Conservation (phyloP, 108 stramenopile genomes). For the Nitzschia putrida region DNA sequence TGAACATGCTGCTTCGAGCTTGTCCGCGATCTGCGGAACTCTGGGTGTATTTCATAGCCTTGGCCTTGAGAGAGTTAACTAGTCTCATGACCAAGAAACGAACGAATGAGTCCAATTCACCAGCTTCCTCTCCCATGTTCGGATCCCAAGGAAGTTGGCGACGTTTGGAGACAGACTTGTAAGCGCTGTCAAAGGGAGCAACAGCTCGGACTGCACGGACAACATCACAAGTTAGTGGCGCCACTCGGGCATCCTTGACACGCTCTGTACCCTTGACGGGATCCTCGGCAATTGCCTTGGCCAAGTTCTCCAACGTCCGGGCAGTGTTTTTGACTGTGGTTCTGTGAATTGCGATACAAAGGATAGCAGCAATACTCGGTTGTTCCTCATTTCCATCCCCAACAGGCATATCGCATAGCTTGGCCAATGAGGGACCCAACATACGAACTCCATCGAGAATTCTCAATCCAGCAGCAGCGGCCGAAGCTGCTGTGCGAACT, state of each 20-base stretch:
- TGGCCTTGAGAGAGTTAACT: slow-evolving; percentile 67
- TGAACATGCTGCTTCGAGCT: slow-evolving; percentile 72
- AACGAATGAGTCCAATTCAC: slow-evolving; percentile 79
- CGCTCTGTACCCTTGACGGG: slow-evolving; percentile 69
- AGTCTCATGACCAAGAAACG: slow-evolving; percentile 78
- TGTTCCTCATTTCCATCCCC: slow-evolving; percentile 50
- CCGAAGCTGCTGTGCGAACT: slow-evolving; percentile 66
- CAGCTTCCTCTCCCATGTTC: slow-evolving; percentile 81
- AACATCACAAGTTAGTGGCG: slow-evolving; percentile 71
- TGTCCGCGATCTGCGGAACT: slow-evolving; percentile 39
- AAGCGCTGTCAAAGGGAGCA: slow-evolving; percentile 83
- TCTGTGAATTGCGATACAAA: slow-evolving; percentile 86
- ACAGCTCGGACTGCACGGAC: slow-evolving; percentile 77
- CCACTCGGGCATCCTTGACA: slow-evolving; percentile 76
- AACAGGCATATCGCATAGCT: slow-evolving; percentile 72
- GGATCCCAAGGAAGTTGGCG: slow-evolving; percentile 78
- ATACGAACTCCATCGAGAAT: slow-evolving; percentile 88
- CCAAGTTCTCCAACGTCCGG: slow-evolving; percentile 81
- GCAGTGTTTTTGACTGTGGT: slow-evolving; percentile 86
- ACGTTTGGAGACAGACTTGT: slow-evolving; percentile 81
- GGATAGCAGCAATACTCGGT: slow-evolving; percentile 66
- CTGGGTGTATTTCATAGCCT: slow-evolving; percentile 76
- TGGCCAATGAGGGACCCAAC: slow-evolving; percentile 85
- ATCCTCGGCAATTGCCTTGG: slow-evolving; percentile 81
- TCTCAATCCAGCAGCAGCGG: slow-evolving; percentile 80